Base-by-base conservation (phyloP, 805 yeast species). In the Candida quercuum region DNA sequence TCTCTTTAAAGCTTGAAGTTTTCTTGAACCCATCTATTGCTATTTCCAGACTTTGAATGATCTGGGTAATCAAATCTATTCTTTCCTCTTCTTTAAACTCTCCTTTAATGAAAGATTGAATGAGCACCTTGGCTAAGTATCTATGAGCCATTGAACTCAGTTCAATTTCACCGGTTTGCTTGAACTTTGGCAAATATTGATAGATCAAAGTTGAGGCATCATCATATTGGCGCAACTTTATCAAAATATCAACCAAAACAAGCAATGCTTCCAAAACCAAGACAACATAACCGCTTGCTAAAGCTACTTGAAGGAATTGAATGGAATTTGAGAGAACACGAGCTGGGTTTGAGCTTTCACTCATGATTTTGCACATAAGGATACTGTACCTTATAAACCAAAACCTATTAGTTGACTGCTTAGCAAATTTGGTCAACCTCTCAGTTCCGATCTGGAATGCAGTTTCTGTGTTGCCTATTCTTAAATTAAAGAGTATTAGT, bases 281-380 rank as follows among this genome's bases (percentile, higher is more conserved):
- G 0, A 71, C 53, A 3, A 64, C 54, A 37, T 73, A 64, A 2
- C 81, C 76, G 8, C 72, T 63, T 4, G 55, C 50, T 16, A 67
- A 65, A 0, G 83, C 72, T 11, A 65, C 49, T 33, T 71, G 67
- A 2, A 81, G 56, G 36, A 76, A 66, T 42, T 74, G 74, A 6
- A 74, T 51, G 0, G 78, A 48, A 15, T 70, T 50, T 1, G 81
- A 69, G 8, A 81, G 44, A 0, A 74, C 76, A 39, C 81, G 64
- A 9, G 70, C 55, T 12, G 77, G 72, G 5, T 66, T 57, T 0
- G 73, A 69, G 13, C 71, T 54, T 5, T 57, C 46, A 18, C 69
- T 46, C 40, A 76, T 57, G 1, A 76, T 62, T 12, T 60, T 49
- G 30, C 76, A 67, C 46, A 73, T 71, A 35, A 77, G 48, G 10